Percentiles rank a stretch among this genome's conserved stretches.
phyloP scores from a whole-genome alignment of 805 yeast species.

The Yamadazyma insecticola region DNA sequence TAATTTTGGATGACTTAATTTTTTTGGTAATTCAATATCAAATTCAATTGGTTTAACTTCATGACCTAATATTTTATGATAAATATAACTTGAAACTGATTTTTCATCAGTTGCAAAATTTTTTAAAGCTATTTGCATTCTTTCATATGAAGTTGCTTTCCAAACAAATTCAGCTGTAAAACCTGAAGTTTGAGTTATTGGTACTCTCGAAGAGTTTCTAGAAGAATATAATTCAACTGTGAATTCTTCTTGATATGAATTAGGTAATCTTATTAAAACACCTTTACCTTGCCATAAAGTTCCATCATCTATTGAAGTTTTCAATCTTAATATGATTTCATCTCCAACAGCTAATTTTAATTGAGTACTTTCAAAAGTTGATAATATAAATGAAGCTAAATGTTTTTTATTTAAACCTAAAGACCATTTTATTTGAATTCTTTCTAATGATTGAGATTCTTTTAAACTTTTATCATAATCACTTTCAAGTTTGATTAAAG shows the following conservation, averaged over 20 bases:
- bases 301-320: slow-evolving; percentile 50
- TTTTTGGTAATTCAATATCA: slow-evolving; percentile 56
- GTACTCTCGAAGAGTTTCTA: slow-evolving; percentile 46
- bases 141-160: slow-evolving; percentile 77
- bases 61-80: slow-evolving; percentile 77
- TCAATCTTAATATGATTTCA: slow-evolving; percentile 64
- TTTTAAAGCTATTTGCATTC: slow-evolving; percentile 79
- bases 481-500: slow-evolving; percentile 76
- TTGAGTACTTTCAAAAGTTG: slow-evolving; percentile 62
- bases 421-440: slow-evolving; percentile 71
- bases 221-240: slow-evolving; percentile 59
- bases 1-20: slow-evolving; percentile 60
- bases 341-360: slow-evolving; percentile 81
- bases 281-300: slow-evolving; percentile 66
- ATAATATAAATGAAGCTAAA: slow-evolving; percentile 63
- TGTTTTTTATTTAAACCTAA: slow-evolving; percentile 59
- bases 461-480: slow-evolving; percentile 70
- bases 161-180: slow-evolving; percentile 86
- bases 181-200: slow-evolving; percentile 55
- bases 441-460: slow-evolving; percentile 74
- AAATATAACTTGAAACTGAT: slow-evolving; percentile 69
- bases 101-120: slow-evolving; percentile 64
- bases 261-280: slow-evolving; percentile 66
- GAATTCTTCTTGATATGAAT: slow-evolving; percentile 59
- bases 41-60: slow-evolving; percentile 62